Evolutionary conservation across 495 filamentous ascomycete genomes (phyloP).

Genomic region (Lepidopterella palustris): DNA sequence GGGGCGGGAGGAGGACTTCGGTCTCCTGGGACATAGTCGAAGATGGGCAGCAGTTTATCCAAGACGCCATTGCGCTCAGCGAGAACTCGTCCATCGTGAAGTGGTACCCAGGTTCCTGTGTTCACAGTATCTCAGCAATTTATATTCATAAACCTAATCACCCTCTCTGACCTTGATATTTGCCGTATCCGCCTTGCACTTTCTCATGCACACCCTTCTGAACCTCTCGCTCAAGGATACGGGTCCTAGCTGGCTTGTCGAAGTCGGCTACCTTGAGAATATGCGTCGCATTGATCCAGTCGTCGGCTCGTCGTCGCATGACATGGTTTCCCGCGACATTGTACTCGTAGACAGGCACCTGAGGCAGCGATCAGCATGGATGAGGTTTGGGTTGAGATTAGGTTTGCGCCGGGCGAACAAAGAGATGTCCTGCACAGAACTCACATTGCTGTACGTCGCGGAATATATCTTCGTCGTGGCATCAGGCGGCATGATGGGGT

Average conservation of each 20-base stretch:
- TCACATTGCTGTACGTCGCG: conserved; percentile 90
- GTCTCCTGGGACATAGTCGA: conserved; percentile 79
- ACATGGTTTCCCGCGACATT: conserved; percentile 71
- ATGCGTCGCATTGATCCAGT: conserved; percentile 95
- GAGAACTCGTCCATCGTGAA: conserved; percentile 70
- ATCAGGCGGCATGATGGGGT: conserved; percentile 27
- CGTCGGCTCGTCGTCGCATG: conserved; percentile 82
- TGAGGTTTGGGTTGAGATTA: background rate
- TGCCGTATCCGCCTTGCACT: conserved; percentile 95
- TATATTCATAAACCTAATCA: conserved; percentile 11
- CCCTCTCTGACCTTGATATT: conserved; percentile 72
- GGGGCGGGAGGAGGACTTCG: conserved; percentile 88
- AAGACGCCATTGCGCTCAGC: conserved; percentile 80
- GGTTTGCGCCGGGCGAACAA: conserved; percentile 7
- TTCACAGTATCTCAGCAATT: conserved; percentile 19
- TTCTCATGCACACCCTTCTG: conserved; percentile 96
- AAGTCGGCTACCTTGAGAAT: conserved; percentile 82
- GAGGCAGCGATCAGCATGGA: conserved; percentile 6
- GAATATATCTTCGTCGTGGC: conserved; percentile 58
- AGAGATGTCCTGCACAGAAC: conserved; percentile 30
- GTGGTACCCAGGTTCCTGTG: conserved; percentile 90
- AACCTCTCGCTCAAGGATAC: conserved; percentile 93
- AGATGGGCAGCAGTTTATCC: conserved; percentile 74
- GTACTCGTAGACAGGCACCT: conserved; percentile 89
- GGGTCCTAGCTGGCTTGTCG: conserved; percentile 85